A percentile compares a stretch with the other conserved stretches of the same genome.
Conservation (phyloP, 164 flowering plant species). For the Vitis rotundifolia region DNA sequence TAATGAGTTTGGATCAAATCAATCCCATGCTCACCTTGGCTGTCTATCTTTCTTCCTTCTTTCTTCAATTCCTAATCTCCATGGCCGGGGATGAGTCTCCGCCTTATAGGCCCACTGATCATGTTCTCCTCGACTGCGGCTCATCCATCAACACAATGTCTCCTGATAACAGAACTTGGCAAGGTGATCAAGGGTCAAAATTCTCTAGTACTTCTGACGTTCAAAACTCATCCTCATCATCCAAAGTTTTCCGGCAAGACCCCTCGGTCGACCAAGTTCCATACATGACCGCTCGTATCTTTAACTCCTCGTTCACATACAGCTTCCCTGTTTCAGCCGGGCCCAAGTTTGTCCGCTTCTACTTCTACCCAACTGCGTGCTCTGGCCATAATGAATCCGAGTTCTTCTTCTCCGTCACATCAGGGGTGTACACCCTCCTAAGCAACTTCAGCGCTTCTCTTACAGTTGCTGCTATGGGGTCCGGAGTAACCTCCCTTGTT, state of each 20-base stretch:
- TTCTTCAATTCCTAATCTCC: background rate
- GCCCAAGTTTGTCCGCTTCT: no score
- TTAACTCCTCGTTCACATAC: constrained; percentile 24
- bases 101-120: background rate
- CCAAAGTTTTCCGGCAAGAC: background rate
- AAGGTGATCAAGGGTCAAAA: constrained; percentile 2
- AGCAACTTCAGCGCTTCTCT: no score
- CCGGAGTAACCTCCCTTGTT: no score
- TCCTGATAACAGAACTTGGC: background rate
- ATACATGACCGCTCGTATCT: constrained; percentile 20
- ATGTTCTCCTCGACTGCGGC: constrained; percentile 4
- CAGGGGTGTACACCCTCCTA: no score
- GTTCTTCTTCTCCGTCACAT: no score
- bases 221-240: no score
- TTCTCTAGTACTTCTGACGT: background rate
- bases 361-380: constrained; percentile 8
- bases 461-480: background rate
- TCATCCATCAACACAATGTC: background rate
- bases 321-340: constrained; percentile 3
- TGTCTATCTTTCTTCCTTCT: no score
- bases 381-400: no score
- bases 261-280: constrained; percentile 13
- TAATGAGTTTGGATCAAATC: no score
- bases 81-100: background rate
- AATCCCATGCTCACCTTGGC: no score